These are phyloP conservation scores for Aspergillus persii DNA, from an alignment of 2,329 filamentous ascomycete species.

Conservation along the genomic window DNA sequence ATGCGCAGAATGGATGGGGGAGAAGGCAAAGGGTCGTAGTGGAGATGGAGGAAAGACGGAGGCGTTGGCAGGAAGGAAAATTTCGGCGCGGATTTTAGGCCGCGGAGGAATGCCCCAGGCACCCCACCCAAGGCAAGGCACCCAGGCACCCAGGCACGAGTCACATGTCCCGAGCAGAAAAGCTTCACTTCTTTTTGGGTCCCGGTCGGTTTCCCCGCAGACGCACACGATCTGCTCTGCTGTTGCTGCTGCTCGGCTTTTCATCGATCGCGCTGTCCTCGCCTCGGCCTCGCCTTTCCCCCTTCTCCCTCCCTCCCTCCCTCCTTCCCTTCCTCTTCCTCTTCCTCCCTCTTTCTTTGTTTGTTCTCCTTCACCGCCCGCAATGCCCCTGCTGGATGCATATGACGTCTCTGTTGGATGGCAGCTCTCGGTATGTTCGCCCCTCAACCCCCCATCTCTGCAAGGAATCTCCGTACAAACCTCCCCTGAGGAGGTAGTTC, in stretches of 20 bases:
- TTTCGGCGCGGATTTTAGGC: slow-evolving; percentile 12
- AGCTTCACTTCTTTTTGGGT: slow-evolving; percentile 10
- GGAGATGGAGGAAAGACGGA: background rate
- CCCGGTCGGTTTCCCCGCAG: background rate
- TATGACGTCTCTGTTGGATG: slow-evolving; percentile 46
- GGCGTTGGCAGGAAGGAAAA: slow-evolving; percentile 16
- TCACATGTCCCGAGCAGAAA: slow-evolving; percentile 22
- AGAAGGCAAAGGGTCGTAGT: background rate
- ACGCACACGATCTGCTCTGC: too few species aligned
- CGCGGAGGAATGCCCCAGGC: background rate
- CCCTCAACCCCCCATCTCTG: slow-evolving; percentile 5
- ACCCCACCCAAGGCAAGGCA: too few species aligned
- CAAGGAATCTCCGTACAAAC: background rate
- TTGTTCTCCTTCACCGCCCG: slow-evolving; percentile 21
- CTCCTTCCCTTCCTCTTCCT: slow-evolving; percentile 1
- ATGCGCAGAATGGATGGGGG: background rate
- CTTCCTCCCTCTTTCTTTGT: slow-evolving; percentile 3
- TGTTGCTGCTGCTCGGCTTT: slow-evolving; percentile 2
- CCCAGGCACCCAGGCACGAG: background rate
- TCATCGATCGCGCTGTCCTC: slow-evolving; percentile 2
- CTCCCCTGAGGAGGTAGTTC: background rate
- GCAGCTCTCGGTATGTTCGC: slow-evolving; percentile 48
- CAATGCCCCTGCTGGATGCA: slow-evolving; percentile 31
- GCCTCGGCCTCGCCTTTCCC: background rate
- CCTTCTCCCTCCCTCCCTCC: slow-evolving; percentile 1